phyloP scores from a whole-genome alignment of 1,139 yeast genomes.

The Zygosaccharomyces sapae region DNA sequence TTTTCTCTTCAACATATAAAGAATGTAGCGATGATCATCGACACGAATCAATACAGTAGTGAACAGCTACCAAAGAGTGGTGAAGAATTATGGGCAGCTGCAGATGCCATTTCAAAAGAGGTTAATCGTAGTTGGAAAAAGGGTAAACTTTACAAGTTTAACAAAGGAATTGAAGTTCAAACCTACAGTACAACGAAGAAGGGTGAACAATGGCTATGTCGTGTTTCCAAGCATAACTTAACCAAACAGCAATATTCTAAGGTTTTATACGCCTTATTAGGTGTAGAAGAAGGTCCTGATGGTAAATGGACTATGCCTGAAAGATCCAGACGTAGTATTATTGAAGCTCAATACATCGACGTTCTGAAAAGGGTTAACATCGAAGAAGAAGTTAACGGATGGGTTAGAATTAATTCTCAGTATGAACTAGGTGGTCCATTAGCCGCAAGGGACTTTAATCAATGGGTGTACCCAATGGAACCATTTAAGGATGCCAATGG shows the following conservation, averaged over 20 bases:
- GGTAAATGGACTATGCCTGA: slow-evolving; percentile 25
- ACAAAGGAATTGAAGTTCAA: slow-evolving; percentile 34
- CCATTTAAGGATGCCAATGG: slow-evolving; percentile 16
- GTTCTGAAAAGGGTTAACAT: slow-evolving; percentile 27
- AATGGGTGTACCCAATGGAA: slow-evolving; percentile 48
- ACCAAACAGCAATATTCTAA: slow-evolving; percentile 40
- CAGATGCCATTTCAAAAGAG: slow-evolving; percentile 24
- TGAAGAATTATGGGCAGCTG: slow-evolving; percentile 25
- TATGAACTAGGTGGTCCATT: slow-evolving; percentile 39
- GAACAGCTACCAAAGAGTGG: slow-evolving; percentile 24
- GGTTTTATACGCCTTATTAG: slow-evolving; percentile 37
- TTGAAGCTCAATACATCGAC: slow-evolving; percentile 34
- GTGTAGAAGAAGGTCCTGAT: slow-evolving; percentile 16
- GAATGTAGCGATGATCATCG: slow-evolving; percentile 5
- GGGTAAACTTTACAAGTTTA: slow-evolving; percentile 32
- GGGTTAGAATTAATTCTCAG: slow-evolving; percentile 33
- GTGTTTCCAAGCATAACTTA: slow-evolving; percentile 41
- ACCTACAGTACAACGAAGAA: slow-evolving; percentile 39
- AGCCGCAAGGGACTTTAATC: slow-evolving; percentile 51
- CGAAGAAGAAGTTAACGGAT: slow-evolving; percentile 20
- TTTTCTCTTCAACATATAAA: neutral
- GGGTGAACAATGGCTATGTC: slow-evolving; percentile 46
- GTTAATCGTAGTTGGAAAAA: slow-evolving; percentile 33
- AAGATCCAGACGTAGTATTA: slow-evolving; percentile 31
- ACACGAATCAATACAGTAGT: slow-evolving; percentile 17